Percentiles rank a stretch among this genome's conserved stretches.
Evolutionary conservation across 768 basidiomycete genomes (phyloP).

Genomic region (Mycena sanguinolenta): DNA sequence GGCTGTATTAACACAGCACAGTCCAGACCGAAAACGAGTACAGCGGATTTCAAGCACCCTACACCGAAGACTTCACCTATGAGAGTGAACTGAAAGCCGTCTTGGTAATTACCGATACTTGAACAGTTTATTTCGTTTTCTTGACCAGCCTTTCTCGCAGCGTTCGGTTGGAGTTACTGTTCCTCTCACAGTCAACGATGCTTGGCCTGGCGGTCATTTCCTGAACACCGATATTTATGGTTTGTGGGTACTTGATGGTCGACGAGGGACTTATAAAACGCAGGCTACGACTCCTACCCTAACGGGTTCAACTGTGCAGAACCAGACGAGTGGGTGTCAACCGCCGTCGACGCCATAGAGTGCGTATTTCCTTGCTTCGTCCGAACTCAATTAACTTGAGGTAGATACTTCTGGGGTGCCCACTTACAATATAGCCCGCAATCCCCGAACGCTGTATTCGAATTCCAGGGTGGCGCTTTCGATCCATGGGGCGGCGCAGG

Average conservation of each 20-base stretch:
- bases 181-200: conserved; percentile 63
- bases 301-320: conserved; percentile 68
- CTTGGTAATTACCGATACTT: conserved; percentile 42
- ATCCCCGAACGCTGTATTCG: conserved; percentile 56
- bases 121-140: background rate
- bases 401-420: conserved; percentile 54
- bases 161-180: conserved; percentile 59
- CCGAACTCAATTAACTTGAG: background rate
- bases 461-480: conserved; percentile 66
- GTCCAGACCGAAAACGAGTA: conserved; percentile 69
- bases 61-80: conserved; percentile 57
- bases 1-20: background rate
- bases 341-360: conserved; percentile 54
- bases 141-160: conserved; percentile 41
- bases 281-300: conserved; percentile 62
- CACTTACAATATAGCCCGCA: conserved; percentile 54
- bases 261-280: conserved; percentile 6
- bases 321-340: conserved; percentile 59
- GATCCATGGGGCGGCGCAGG: conserved; percentile 61
- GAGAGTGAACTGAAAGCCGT: conserved; percentile 50
- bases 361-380: conserved; percentile 29
- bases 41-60: conserved; percentile 54
- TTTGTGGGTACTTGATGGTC: conserved; percentile 28
- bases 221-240: conserved; percentile 65
- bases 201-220: conserved; percentile 60